A percentile compares a stretch with the other conserved stretches of the same genome.
Evolutionary conservation across 192 early-diverging fungal genomes (phyloP).

Genomic region (Gaertneriomyces semiglobifer): DNA sequence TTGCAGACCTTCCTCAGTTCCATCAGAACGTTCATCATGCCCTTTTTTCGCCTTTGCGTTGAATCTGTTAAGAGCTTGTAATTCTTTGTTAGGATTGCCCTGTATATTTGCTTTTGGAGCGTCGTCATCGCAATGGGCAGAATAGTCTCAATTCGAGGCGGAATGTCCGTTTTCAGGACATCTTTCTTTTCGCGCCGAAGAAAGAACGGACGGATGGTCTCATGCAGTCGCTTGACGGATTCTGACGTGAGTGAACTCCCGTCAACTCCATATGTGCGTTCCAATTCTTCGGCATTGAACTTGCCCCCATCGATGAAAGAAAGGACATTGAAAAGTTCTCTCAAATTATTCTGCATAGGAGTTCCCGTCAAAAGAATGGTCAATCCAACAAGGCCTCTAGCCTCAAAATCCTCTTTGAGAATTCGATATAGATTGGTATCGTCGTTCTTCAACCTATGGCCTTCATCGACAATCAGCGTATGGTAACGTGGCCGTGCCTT

Average conservation of each 20-base stretch:
- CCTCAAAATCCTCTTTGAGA: conserved; percentile 38
- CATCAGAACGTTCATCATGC: conserved; percentile 48
- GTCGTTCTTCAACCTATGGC: conserved; percentile 75
- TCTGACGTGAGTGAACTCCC: conserved; percentile 41
- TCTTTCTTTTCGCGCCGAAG: conserved; percentile 66
- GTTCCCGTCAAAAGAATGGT: conserved; percentile 66
- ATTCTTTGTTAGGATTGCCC: conserved; percentile 57
- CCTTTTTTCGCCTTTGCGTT: too few species aligned
- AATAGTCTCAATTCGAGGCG: conserved; percentile 52
- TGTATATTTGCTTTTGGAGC: conserved; percentile 70
- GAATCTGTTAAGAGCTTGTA: conserved; percentile 35
- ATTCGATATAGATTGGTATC: conserved; percentile 52
- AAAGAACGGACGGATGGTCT: conserved; percentile 59
- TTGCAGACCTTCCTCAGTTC: conserved; percentile 65
- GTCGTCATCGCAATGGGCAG: conserved; percentile 68
- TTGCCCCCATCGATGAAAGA: conserved; percentile 63
- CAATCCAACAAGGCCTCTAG: conserved; percentile 33
- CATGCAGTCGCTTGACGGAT: too few species aligned
- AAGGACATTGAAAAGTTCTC: conserved; percentile 70
- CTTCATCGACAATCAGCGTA: conserved; percentile 67
- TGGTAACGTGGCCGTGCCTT: too few species aligned
- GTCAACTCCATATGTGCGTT: conserved; percentile 46
- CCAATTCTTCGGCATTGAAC: conserved; percentile 51
- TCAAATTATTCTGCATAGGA: conserved; percentile 69
- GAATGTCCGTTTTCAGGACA: too few species aligned